A percentile compares a stretch with the other conserved stretches of the same genome.
phyloP scores from a whole-genome alignment of 441 rosid species.

The Eruca vesicaria region DNA sequence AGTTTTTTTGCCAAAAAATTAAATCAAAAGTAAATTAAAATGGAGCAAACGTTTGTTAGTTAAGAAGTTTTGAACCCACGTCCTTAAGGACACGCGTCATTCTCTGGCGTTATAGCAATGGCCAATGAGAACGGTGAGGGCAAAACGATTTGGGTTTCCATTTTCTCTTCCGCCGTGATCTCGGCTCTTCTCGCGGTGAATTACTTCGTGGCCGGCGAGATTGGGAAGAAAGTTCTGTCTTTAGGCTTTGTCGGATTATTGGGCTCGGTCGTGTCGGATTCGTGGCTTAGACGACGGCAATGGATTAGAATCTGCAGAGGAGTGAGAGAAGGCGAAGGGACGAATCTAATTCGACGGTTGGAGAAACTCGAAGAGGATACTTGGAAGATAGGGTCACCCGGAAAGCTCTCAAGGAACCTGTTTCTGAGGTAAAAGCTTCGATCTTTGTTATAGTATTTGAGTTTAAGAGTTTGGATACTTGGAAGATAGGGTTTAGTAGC shows the following conservation, averaged over 20 bases:
- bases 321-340: slow-evolving; percentile 34
- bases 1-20: no score
- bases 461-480: no score
- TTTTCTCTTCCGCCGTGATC: slow-evolving; percentile 58
- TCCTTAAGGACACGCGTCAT: no score
- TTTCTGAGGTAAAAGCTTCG: slow-evolving; percentile 81
- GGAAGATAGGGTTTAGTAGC: no score
- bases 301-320: slow-evolving; percentile 60
- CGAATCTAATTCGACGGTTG: slow-evolving; percentile 59
- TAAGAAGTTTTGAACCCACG: no score
- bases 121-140: no score
- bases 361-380: slow-evolving; percentile 90
- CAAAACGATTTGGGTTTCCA: no score
- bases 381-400: slow-evolving; percentile 70
- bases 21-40: no score
- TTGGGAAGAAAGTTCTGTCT: slow-evolving; percentile 55
- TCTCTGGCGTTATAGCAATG: no score
- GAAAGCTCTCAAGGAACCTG: slow-evolving; percentile 68
- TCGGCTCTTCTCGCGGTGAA: slow-evolving; percentile 50
- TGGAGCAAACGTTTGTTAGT: no score
- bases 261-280: slow-evolving; percentile 54
- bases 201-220: slow-evolving; percentile 38
- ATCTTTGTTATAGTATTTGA: no score
- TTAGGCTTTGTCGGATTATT: slow-evolving; percentile 55
- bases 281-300: slow-evolving; percentile 66